Base-by-base conservation (phyloP, 495 filamentous ascomycete genomes). In the Annulohypoxylon maeteangense region DNA sequence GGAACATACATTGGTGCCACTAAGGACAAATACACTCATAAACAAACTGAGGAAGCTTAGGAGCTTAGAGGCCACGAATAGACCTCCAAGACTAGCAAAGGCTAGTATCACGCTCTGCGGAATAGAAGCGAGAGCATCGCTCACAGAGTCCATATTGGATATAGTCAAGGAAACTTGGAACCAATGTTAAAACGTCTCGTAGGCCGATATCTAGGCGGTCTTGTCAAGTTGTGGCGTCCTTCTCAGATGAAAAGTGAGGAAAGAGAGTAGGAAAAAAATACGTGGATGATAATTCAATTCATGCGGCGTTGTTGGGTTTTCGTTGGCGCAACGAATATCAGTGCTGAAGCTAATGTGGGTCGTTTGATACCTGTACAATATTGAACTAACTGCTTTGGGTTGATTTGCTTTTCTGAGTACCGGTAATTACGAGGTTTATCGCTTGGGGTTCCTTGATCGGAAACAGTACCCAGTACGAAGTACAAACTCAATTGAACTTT, bases 1-100 rank as follows among this genome's bases (percentile, higher is more conserved):
- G 29, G 38, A 7, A 78, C 83, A 68, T 81, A 89, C 87, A 65
- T 85, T 86, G 45, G 80, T 86, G 27, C 87, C 87, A 48, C 83
- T 83, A 47, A 98, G 83, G 55, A 98, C 79, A 76, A 97, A 97
- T 47, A 94, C 76, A 78, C 88, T 91, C 47, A 92, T 76, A 38
- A 97, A 65, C 18, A 96, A 81, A 50, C 87, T 82, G 53, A 90
- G 68, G 77, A 91, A 90, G 74, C 82, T 88, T 66, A 89, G 76
- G 55, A 89, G 77, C 70, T 88, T 85, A 63, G 74, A 82, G 63
- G 83, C 81, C 34, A 93, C 67, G 68, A 83, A 89, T 51, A 91
- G 76, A 45, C 87, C 82, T 45, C 91, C 91, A 53, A 91, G 78
- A 51, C 80, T 85, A 16, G 81, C 81, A 40, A 83, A 69, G 27